These are phyloP conservation scores for Aspergillus funiculosus DNA, from an alignment of 495 filamentous ascomycete species.

Conservation along the genomic window DNA sequence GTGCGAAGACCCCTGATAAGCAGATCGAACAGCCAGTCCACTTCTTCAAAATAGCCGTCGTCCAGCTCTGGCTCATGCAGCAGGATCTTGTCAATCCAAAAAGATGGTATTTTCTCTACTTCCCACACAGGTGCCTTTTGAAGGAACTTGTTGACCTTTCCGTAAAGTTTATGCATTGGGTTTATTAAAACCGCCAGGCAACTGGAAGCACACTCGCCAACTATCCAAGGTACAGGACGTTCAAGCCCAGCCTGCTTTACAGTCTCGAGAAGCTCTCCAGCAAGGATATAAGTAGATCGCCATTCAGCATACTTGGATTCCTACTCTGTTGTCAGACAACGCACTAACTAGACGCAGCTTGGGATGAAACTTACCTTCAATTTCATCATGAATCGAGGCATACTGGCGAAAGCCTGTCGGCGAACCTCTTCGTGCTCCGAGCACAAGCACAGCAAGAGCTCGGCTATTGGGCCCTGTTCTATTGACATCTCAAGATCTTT, in stretches of 20 bases:
- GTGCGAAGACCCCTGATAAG: conserved; percentile 65
- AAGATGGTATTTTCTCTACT: conserved; percentile 62
- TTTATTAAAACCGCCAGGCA: conserved; percentile 63
- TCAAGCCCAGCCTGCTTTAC: conserved; percentile 48
- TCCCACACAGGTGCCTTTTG: conserved; percentile 69
- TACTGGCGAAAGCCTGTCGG: conserved; percentile 63
- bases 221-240: conserved; percentile 62
- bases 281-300: conserved; percentile 65
- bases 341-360: not conserved
- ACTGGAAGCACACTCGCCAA: conserved; percentile 66
- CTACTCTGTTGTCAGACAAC: conserved; percentile 20
- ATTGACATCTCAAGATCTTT: conserved; percentile 69
- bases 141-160: conserved; percentile 80
- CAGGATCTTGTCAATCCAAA: conserved; percentile 67
- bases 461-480: conserved; percentile 61
- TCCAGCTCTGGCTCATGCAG: conserved; percentile 63
- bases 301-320: conserved; percentile 69
- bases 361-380: conserved; percentile 45
- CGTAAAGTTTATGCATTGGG: conserved; percentile 77
- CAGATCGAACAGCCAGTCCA: conserved; percentile 74
- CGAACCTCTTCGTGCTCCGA: conserved; percentile 68
- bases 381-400: conserved; percentile 58
- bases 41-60: conserved; percentile 68
- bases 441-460: conserved; percentile 67
- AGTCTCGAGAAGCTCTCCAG: conserved; percentile 74